Conservation (phyloP, 805 yeast species). For the Cyberlindnera maritima region DNA sequence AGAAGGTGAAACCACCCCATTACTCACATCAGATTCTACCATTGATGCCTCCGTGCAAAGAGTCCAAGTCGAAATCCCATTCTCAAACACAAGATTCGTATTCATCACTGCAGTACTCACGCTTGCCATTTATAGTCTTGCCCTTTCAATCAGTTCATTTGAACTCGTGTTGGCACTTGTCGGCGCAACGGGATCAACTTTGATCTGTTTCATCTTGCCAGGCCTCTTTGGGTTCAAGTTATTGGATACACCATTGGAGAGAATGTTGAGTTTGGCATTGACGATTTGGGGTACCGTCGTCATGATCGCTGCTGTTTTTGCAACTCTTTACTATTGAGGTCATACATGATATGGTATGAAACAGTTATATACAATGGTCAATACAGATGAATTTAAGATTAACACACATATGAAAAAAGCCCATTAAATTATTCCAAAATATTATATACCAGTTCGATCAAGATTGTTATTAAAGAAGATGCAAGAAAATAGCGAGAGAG, state of each 20-base stretch:
- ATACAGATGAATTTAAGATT: no score
- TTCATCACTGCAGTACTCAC: constrained; percentile 48
- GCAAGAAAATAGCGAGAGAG: not conserved
- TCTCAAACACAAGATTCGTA: constrained; percentile 44
- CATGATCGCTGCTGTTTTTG: constrained; percentile 61
- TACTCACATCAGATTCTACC: constrained; percentile 16
- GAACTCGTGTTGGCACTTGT: constrained; percentile 70
- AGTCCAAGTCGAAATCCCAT: constrained; percentile 38
- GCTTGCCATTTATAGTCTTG: constrained; percentile 48
- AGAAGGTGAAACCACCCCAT: constrained; percentile 12
- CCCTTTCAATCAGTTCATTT: constrained; percentile 58
- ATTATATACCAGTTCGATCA: not conserved
- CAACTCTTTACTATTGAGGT: constrained; percentile 28
- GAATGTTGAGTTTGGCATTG: constrained; percentile 51
- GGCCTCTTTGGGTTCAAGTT: constrained; percentile 68
- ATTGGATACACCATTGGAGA: constrained; percentile 33
- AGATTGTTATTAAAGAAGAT: not conserved
- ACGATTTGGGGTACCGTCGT: constrained; percentile 68
- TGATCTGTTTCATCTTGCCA: constrained; percentile 75
- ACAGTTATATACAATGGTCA: no score
- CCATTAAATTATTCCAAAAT: not conserved
- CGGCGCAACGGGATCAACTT: constrained; percentile 82
- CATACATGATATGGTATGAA: not conserved
- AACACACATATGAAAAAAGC: not conserved
- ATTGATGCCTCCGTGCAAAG: no score